phyloP scores from a whole-genome alignment of 495 filamentous ascomycete genomes.

The Penicillium nucicola region DNA sequence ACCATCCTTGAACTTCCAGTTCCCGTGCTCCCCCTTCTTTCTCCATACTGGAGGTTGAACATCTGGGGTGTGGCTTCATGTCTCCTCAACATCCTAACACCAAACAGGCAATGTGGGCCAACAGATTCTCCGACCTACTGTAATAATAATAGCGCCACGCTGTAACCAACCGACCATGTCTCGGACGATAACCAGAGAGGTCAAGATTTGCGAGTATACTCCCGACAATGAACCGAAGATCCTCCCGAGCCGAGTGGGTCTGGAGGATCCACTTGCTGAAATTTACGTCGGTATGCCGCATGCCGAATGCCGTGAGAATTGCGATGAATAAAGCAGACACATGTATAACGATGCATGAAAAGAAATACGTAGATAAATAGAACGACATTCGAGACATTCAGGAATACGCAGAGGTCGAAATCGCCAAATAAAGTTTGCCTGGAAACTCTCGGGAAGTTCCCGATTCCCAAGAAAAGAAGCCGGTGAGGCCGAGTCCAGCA shows the following conservation, averaged over 20 bases:
- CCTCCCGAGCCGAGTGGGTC: constrained; percentile 9
- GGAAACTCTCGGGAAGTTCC: not conserved
- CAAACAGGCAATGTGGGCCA: constrained; percentile 11
- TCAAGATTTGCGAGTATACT: constrained; percentile 3
- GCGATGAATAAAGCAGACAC: no score
- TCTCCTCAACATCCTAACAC: not conserved
- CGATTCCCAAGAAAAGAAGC: not conserved
- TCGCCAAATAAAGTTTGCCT: not conserved
- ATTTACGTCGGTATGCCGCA: constrained; percentile 9
- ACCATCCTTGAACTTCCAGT: not conserved
- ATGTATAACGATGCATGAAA: no score
- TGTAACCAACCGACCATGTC: not conserved
- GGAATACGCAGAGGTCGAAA: no score
- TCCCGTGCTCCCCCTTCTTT: not conserved
- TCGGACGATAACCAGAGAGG: constrained; percentile 12
- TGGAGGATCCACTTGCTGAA: not conserved
- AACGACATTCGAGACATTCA: no score
- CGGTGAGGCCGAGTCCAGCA: not conserved
- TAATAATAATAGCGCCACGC: constrained; percentile 4
- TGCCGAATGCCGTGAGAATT: not conserved
- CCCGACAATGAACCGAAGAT: constrained; percentile 20
- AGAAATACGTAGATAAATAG: no score
- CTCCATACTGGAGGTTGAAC: not conserved
- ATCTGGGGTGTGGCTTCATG: not conserved
- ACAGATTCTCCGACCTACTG: constrained; percentile 4